Evolutionary conservation across 768 basidiomycete species (phyloP).

Genomic region (Pleurotus ostreatus): DNA sequence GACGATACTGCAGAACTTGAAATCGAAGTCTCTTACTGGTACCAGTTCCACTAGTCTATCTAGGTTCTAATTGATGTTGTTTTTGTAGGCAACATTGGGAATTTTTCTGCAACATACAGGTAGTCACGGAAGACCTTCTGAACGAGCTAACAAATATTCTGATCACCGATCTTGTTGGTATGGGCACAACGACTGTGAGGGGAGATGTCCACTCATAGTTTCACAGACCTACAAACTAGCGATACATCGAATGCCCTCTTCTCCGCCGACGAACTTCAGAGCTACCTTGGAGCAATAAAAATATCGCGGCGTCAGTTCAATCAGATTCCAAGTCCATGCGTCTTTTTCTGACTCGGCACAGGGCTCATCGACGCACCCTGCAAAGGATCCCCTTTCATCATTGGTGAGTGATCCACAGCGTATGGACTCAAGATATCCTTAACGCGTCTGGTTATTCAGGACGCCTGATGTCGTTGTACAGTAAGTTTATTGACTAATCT

Average conservation of each 20-base stretch:
- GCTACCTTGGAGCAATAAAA: not conserved
- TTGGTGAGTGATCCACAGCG: constrained; percentile 9
- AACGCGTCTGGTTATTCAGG: not conserved
- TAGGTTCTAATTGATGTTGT: not conserved
- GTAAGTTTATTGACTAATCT: not conserved
- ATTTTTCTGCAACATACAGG: constrained; percentile 24
- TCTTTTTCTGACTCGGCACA: not conserved
- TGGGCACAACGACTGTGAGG: constrained; percentile 9
- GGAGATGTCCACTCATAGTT: not conserved
- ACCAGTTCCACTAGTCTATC: not conserved
- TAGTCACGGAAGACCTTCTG: constrained; percentile 15
- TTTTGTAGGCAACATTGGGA: constrained; percentile 11
- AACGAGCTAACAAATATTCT: constrained; percentile 23
- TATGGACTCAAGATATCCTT: not conserved
- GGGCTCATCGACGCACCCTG: constrained; percentile 4
- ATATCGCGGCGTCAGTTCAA: not conserved
- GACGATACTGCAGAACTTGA: constrained; percentile 21
- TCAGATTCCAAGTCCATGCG: too few species aligned
- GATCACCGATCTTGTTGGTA: constrained; percentile 9
- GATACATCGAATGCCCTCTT: constrained; percentile 2
- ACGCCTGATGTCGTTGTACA: constrained; percentile 11
- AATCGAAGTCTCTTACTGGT: constrained; percentile 35
- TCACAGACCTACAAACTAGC: constrained; percentile 8
- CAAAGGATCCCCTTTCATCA: constrained; percentile 8
- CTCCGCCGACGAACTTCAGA: constrained; percentile 9